Evolutionary conservation across 257 asterid species (phyloP).

Genomic region (Capsicum rhomboideum): DNA sequence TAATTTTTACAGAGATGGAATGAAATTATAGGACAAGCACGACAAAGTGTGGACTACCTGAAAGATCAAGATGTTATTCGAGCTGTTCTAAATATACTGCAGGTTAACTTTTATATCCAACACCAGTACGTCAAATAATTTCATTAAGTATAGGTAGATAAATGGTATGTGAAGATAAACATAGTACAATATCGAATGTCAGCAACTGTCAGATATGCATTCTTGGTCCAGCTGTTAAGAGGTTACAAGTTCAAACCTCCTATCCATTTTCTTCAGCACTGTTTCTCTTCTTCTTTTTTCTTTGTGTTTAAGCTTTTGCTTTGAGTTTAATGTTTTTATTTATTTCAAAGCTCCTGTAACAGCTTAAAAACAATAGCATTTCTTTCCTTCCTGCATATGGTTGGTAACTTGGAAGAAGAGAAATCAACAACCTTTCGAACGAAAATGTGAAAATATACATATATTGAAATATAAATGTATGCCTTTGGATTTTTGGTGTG

Average conservation of each 20-base stretch:
- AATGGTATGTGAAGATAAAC: not conserved
- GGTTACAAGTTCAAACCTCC: too few species aligned
- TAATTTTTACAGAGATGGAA: conserved; percentile 75
- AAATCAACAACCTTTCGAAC: not conserved
- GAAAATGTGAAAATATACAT: not conserved
- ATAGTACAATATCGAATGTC: not conserved
- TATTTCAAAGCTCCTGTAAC: too few species aligned
- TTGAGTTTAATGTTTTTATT: too few species aligned
- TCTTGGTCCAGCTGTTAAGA: not conserved
- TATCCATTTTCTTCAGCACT: too few species aligned
- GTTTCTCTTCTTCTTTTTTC: too few species aligned
- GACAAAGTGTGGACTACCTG: conserved; percentile 77
- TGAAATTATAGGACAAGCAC: conserved; percentile 93
- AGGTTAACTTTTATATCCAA: conserved; percentile 35
- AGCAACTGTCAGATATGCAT: not conserved
- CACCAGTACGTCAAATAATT: not conserved
- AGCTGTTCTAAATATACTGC: conserved; percentile 92
- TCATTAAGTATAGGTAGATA: not conserved
- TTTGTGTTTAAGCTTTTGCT: too few species aligned
- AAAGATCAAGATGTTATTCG: conserved; percentile 83
- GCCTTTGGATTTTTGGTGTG: not conserved
- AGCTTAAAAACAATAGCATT: too few species aligned
- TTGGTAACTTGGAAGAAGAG: not conserved
- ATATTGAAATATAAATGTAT: not conserved
- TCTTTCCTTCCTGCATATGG: too few species aligned